phyloP scores from a whole-genome alignment of 108 stramenopile species.

The Cyclotella sp. region DNA sequence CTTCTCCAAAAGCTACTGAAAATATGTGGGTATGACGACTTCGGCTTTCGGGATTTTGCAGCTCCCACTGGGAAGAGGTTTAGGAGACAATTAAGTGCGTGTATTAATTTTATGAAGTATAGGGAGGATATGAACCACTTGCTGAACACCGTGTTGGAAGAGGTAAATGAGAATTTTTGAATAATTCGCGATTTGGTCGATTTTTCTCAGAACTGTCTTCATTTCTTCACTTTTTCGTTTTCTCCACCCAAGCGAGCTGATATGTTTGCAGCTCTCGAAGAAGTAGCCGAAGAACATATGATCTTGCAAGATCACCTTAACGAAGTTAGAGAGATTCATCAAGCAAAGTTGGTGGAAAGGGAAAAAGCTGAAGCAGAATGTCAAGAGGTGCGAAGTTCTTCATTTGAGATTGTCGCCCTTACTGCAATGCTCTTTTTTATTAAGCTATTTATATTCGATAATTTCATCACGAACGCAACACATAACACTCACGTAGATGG shows the following conservation, averaged over 20 bases:
- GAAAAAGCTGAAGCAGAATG: constrained; percentile 76
- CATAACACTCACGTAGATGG: constrained; percentile 47
- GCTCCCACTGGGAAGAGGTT: constrained; percentile 76
- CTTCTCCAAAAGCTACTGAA: constrained; percentile 82
- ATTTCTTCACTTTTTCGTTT: constrained; percentile 7
- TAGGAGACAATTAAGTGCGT: constrained; percentile 88
- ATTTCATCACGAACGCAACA: neutral
- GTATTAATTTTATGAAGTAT: constrained; percentile 95
- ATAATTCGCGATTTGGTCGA: neutral
- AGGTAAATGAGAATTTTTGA: constrained; percentile 27
- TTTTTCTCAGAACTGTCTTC: neutral
- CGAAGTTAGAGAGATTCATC: constrained; percentile 44
- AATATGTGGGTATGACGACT: constrained; percentile 88
- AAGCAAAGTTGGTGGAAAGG: constrained; percentile 56
- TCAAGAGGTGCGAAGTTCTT: constrained; percentile 45
- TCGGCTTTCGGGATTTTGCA: constrained; percentile 88
- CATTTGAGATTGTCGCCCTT: neutral
- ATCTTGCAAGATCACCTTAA: constrained; percentile 59
- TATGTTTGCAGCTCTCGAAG: constrained; percentile 65
- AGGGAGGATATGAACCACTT: constrained; percentile 87
- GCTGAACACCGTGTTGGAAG: constrained; percentile 58
- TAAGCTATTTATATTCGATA: neutral
- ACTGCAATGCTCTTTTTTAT: neutral
- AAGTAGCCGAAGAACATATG: constrained; percentile 69
- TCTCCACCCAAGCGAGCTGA: constrained; percentile 50